Base-by-base conservation (phyloP, 768 basidiomycete genomes). In the Psilocybe cyanescens region DNA sequence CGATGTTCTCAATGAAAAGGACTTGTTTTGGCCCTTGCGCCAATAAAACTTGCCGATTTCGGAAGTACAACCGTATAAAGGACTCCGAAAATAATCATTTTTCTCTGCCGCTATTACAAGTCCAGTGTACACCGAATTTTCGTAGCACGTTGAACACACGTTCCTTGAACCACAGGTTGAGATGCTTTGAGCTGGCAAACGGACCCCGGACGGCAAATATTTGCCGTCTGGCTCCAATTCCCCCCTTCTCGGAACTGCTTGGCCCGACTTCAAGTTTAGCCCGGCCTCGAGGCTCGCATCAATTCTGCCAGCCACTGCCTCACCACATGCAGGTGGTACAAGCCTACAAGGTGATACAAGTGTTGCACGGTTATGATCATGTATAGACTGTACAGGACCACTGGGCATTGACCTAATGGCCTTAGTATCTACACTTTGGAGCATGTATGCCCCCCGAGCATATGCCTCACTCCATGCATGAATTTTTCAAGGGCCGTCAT, bases 281-380 rank as follows among this genome's bases (percentile, higher is more conserved):
- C 48, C 49, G 49, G 28, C 49, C 49, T 51, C 49, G 49, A 51
- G 49, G 49, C 49, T 51, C 24, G 49, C 49, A 51, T 29, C 49
- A 49, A 24, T 11, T 39, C 37, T 14, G 14, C 37, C 37, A 39
- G 14, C 37, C 37, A 12, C 4, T n/a, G 41, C 41, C 41, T 44
- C 41, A 44, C 41, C 41, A 16, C 41, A 44, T 44, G 41, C 41
- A 12, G 14, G 41, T 16, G 41, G 41, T 12, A 12, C 41, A n/a
- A n/a, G n/a, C n/a, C n/a, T n/a, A n/a, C n/a, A 44, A 7, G 6
- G 33, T 35, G 33, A 11, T 35, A 35, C 3, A 35, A 39, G 14
- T 39, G 37, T 24, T 14, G 14, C 37, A 14, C 14, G 14, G 7
- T 8, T 39, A 39, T 39, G 2, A 39, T 39, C 37, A 39, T 39